phyloP scores from a whole-genome alignment of 78 protist genomes.

The Acrasis kona region DNA sequence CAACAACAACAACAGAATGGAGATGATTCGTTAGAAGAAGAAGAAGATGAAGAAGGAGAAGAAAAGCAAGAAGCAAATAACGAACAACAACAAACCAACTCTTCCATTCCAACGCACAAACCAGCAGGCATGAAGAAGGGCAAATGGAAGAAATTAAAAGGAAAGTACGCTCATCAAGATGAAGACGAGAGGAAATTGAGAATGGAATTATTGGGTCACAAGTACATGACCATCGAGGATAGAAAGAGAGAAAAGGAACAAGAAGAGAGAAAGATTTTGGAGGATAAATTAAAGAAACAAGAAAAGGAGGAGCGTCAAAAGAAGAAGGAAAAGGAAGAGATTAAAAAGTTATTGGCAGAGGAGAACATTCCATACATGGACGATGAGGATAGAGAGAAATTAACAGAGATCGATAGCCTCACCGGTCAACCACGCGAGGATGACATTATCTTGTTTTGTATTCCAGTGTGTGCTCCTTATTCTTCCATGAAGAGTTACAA shows the following conservation, averaged over 20 bases:
- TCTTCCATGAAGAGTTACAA: background rate
- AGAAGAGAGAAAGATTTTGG: background rate
- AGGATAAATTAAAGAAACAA: background rate
- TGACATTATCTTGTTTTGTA: background rate
- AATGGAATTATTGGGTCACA: slow-evolving; percentile 25
- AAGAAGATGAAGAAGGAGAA: slow-evolving; percentile 16
- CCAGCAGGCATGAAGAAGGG: slow-evolving; percentile 41
- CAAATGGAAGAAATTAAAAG: slow-evolving; percentile 72
- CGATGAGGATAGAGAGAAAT: no score
- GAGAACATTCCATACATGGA: background rate
- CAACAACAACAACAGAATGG: background rate
- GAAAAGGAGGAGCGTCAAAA: background rate
- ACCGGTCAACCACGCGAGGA: background rate
- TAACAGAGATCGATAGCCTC: background rate
- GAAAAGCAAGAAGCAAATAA: background rate
- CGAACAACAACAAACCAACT: background rate
- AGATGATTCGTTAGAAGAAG: background rate
- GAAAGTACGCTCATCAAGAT: slow-evolving; percentile 80
- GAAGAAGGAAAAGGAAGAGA: background rate
- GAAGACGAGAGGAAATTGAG: slow-evolving; percentile 69
- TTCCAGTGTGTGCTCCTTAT: slow-evolving; percentile 1
- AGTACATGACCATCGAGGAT: background rate
- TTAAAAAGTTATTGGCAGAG: background rate
- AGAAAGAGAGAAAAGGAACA: background rate
- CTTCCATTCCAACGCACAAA: no score